Evolutionary conservation across 176 grass and related monocot species (phyloP), one percentile per base, ranked within the genome.

Genomic region (Zea luxurians): DNA sequence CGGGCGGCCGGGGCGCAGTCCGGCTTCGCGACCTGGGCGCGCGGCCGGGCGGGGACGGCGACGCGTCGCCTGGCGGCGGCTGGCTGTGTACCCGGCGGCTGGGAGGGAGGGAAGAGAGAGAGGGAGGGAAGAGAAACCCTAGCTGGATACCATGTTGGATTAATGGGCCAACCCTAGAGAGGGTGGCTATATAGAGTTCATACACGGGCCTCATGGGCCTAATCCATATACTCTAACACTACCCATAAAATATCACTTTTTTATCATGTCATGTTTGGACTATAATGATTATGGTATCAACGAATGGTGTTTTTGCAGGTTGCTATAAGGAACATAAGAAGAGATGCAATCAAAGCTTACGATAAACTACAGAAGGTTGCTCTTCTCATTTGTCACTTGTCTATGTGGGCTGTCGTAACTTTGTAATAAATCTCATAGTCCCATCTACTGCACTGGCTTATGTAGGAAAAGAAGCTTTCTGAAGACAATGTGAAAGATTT

Each of bases 401-500:
- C 53, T 78, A 7, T 55, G 10, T 17, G 34, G 3, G 11, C 59
- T 53, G 13, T 80, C 45, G 17, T 81, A 52, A 20, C 83, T 59
- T 79, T 52, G 2, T 18, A 12, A 10, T 75, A n/a, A 48, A 81
- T 55, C 73, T 86, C 46, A 79, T 66, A 9, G 27, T 27, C 27
- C 27, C 27, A 27, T 27, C 27, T 48, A 18, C 61, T 72, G 3
- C 59, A 12, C 47, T 57, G 68, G 11, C 44, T 65, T 85, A 53
- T 76, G 2, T 68, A 99, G 96, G 96, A 95, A 88, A 99, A 99
- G 78, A 99, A 99, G 44, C 89, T 99, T 78, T 99, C 96, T 83
- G 92, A 99, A 87, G 96, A 99, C 90, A 92, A 95, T 63, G 92
- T 92, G 59, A 99, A 88, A 75, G 96, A 99, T 92, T 90, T 99